Conservation (phyloP, 2,329 filamentous ascomycete species). For the Hymenoscyphus occultus region DNA sequence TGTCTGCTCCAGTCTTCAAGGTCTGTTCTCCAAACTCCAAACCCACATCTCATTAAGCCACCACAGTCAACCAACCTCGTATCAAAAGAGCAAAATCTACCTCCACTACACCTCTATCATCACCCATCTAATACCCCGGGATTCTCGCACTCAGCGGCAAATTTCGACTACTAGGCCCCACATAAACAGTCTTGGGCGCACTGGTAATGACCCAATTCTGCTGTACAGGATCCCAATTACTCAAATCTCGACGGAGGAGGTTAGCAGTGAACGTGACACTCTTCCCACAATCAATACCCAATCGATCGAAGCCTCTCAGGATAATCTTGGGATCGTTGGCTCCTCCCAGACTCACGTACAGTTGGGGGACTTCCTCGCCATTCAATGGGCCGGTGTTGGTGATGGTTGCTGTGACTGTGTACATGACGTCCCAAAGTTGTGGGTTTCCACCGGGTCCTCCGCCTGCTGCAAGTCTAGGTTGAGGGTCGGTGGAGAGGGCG, state of each 20-base stretch:
- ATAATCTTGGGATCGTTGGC: conserved; percentile 63
- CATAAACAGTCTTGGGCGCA: conserved; percentile 35
- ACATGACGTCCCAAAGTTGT: conserved; percentile 53
- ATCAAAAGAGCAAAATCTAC: not conserved
- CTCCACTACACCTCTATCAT: not conserved
- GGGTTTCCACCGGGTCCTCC: conserved; percentile 54
- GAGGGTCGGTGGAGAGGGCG: conserved; percentile 44
- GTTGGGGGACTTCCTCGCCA: conserved; percentile 58
- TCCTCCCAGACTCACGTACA: conserved; percentile 78
- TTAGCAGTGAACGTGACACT: conserved; percentile 63
- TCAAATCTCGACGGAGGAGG: conserved; percentile 76
- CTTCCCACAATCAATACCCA: conserved; percentile 69
- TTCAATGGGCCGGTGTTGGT: conserved; percentile 52
- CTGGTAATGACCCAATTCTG: conserved; percentile 73
- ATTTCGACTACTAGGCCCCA: conserved; percentile 35
- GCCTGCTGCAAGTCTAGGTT: conserved; percentile 46
- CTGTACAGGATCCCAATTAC: conserved; percentile 75
- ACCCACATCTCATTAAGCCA: not conserved
- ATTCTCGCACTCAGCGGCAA: conserved; percentile 31
- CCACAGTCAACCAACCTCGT: not conserved
- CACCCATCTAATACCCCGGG: not conserved
- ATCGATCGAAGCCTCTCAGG: conserved; percentile 78
- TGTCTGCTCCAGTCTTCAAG: not conserved
- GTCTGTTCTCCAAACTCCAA: not conserved
- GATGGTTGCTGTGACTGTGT: conserved; percentile 51